Conservation (phyloP, 768 basidiomycete species). For the Serendipita sp. region DNA sequence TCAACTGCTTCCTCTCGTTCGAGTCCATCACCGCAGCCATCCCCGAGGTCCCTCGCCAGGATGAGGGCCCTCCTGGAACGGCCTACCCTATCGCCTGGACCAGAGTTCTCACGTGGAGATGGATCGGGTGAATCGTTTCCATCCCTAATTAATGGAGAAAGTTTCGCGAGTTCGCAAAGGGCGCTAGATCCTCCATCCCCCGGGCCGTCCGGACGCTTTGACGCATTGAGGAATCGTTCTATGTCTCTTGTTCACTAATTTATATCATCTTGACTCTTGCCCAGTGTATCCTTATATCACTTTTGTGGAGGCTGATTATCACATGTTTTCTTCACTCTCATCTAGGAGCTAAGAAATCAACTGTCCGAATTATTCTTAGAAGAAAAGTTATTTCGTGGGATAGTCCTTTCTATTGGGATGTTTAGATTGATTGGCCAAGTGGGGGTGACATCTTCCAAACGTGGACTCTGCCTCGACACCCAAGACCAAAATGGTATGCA, state of each 20-base stretch:
- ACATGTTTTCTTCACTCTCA: no score
- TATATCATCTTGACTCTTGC: not conserved
- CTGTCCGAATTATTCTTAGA: no score
- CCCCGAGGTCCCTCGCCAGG: not conserved
- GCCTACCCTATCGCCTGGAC: not conserved
- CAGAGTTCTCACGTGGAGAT: not conserved
- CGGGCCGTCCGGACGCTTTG: not conserved
- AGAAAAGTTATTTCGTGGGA: no score
- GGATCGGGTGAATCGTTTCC: not conserved
- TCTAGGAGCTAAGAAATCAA: no score
- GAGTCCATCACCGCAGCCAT: not conserved
- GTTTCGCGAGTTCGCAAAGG: not conserved
- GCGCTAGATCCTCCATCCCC: not conserved
- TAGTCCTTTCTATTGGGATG: no score
- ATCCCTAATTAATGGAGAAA: not conserved
- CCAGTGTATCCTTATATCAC: no score
- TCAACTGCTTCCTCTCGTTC: not conserved
- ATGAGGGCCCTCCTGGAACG: not conserved
- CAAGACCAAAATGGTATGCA: no score
- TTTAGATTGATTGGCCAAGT: no score
- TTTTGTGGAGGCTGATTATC: no score
- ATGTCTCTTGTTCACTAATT: conserved; percentile 3
- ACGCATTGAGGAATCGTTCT: not conserved
- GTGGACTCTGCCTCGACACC: no score
- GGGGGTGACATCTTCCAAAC: no score